phyloP scores from a whole-genome alignment of 2,329 filamentous ascomycete species.

The Cladorrhinum sp. region DNA sequence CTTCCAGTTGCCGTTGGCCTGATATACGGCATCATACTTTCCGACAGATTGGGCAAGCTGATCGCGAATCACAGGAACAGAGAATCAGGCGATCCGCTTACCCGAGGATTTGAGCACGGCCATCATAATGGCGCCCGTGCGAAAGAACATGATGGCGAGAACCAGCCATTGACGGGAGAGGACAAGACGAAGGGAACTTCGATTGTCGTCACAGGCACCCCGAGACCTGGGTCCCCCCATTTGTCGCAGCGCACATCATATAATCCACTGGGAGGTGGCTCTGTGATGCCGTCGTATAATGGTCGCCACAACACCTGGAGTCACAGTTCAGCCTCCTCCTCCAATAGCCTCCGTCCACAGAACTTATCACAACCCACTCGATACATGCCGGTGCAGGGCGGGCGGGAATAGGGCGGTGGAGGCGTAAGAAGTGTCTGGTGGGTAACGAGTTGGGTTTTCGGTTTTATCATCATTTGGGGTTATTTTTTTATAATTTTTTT shows the following conservation, averaged over 20 bases:
- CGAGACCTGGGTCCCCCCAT: not conserved
- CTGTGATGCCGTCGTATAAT: not conserved
- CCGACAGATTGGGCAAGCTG: constrained; percentile 15
- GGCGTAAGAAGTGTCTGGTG: not conserved
- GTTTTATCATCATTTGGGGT: too few relatives aligned
- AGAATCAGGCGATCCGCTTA: constrained; percentile 14
- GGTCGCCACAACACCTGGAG: not conserved
- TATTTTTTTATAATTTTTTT: too few relatives aligned
- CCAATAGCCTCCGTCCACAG: not conserved
- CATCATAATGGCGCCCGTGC: not conserved
- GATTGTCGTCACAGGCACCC: not conserved
- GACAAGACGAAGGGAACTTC: not conserved
- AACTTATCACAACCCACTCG: not conserved
- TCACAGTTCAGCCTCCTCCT: not conserved
- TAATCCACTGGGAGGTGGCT: not conserved
- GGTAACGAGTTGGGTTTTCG: too few relatives aligned
- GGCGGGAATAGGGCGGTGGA: not conserved
- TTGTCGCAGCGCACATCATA: not conserved
- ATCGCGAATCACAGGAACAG: constrained; percentile 18
- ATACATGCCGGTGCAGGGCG: not conserved
- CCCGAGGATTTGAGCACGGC: not conserved
- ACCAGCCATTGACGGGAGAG: not conserved
- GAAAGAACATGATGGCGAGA: constrained; percentile 2
- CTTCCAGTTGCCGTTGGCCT: constrained; percentile 14
- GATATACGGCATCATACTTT: constrained; percentile 17